Percentiles rank a stretch among this genome's conserved stretches.
These are phyloP conservation scores for Wickerhamomyces alni DNA, from an alignment of 805 yeast genomes.

Conservation along the genomic window DNA sequence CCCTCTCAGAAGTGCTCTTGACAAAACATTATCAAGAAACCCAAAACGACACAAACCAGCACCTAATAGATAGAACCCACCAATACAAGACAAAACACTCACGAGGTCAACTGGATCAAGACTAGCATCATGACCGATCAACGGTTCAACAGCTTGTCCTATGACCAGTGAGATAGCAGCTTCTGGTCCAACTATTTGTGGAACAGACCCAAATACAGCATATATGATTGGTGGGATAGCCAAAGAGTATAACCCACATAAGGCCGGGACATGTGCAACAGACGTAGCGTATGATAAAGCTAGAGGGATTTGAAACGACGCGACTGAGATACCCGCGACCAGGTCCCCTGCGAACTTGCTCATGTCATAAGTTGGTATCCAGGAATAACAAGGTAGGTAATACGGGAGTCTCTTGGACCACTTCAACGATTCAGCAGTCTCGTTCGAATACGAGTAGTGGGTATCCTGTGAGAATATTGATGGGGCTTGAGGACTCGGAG, in stretches of 20 bases:
- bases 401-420: conserved; percentile 39
- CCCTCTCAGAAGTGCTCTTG: conserved; percentile 73
- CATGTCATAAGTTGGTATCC: conserved; percentile 51
- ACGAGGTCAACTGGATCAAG: conserved; percentile 50
- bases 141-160: conserved; percentile 70
- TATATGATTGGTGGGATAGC: conserved; percentile 77
- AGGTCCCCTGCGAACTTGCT: conserved; percentile 50
- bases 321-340: conserved; percentile 80
- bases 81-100: conserved; percentile 62
- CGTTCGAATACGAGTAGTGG: conserved; percentile 1
- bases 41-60: conserved; percentile 84
- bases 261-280: conserved; percentile 76
- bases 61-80: conserved; percentile 67
- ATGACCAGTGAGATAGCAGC: conserved; percentile 80
- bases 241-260: conserved; percentile 71
- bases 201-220: conserved; percentile 76
- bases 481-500: conserved; percentile 8
- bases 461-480: conserved; percentile 9
- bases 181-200: conserved; percentile 87
- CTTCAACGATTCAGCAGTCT: conserved; percentile 3
- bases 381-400: conserved; percentile 60
- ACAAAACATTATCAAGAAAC: conserved; percentile 72
- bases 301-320: conserved; percentile 87
- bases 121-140: conserved; percentile 35
- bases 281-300: conserved; percentile 71